Conservation (phyloP, 495 filamentous ascomycete species). For the Diplogelasinospora grovesii region DNA sequence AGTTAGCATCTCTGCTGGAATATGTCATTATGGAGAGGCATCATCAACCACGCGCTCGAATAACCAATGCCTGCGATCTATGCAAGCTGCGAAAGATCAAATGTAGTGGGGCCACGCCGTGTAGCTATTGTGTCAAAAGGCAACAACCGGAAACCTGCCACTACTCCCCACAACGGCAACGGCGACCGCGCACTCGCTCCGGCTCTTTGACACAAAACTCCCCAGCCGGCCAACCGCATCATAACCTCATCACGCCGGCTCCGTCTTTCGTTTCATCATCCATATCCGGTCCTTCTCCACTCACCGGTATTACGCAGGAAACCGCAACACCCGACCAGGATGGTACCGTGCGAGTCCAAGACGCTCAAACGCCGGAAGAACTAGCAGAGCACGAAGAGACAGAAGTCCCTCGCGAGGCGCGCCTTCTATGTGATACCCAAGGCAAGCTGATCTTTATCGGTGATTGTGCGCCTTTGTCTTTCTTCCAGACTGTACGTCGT, state of each 20-base stretch:
- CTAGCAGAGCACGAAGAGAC: slow-evolving; percentile 37
- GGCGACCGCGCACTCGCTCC: slow-evolving; percentile 1
- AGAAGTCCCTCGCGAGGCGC: slow-evolving; percentile 41
- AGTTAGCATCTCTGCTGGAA: too few species aligned
- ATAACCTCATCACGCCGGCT: not conserved
- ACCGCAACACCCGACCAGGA: too few species aligned
- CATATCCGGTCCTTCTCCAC: too few species aligned
- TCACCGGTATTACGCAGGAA: too few species aligned
- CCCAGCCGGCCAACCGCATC: too few species aligned
- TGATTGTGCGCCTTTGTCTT: slow-evolving; percentile 61
- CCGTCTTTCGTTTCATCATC: not conserved
- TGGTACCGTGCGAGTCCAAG: too few species aligned
- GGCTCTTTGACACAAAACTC: not conserved
- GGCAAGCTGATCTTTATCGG: slow-evolving; percentile 61
- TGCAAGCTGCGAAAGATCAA: slow-evolving; percentile 42
- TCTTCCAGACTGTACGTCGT: slow-evolving; percentile 59
- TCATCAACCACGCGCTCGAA: slow-evolving; percentile 21
- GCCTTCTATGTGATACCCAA: slow-evolving; percentile 50
- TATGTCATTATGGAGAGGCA: too few species aligned
- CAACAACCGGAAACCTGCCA: slow-evolving; percentile 20
- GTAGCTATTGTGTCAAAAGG: slow-evolving; percentile 26
- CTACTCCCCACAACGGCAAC: slow-evolving; percentile 20
- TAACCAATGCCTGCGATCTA: slow-evolving; percentile 39
- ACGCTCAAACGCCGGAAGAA: too few species aligned
- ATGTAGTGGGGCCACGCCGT: slow-evolving; percentile 32